phyloP scores from a whole-genome alignment of 2,329 filamentous ascomycete genomes.

The Cladosporium sp. region DNA sequence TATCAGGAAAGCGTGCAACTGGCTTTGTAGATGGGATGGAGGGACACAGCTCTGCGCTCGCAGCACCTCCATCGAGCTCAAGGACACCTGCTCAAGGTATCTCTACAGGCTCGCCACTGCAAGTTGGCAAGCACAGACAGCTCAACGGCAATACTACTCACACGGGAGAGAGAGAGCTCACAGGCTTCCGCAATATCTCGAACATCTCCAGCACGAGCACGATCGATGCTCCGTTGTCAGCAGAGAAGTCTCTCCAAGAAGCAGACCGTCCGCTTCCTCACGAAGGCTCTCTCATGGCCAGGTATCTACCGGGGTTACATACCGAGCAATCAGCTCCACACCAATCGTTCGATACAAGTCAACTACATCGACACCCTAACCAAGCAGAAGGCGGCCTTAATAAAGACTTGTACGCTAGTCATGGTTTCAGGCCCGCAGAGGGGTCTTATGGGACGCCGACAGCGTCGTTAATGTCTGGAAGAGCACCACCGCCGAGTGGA shows the following conservation, averaged over 20 bases:
- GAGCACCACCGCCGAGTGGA: constrained; percentile 9
- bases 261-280: constrained; percentile 23
- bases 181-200: constrained; percentile 15
- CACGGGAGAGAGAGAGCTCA: constrained; percentile 33
- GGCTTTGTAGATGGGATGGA: constrained; percentile 21
- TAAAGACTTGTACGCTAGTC: constrained; percentile 25
- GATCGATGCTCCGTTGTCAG: constrained; percentile 33
- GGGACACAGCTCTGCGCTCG: constrained; percentile 6
- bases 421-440: constrained; percentile 29
- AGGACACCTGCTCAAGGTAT: neutral
- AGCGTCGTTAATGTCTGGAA: constrained; percentile 19
- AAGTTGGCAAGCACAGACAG: constrained; percentile 30
- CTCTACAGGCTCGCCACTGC: constrained; percentile 27
- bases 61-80: constrained; percentile 5
- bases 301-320: constrained; percentile 20
- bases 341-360: constrained; percentile 30
- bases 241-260: constrained; percentile 27
- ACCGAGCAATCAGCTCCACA: constrained; percentile 27
- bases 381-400: constrained; percentile 20
- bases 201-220: constrained; percentile 43
- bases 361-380: constrained; percentile 27
- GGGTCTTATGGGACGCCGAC: constrained; percentile 30
- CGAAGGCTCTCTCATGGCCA: constrained; percentile 14
- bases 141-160: constrained; percentile 25
- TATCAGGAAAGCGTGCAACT: constrained; percentile 28